phyloP scores from a whole-genome alignment of 1,139 yeast genomes.

The Saccharomyces pastorianus region DNA sequence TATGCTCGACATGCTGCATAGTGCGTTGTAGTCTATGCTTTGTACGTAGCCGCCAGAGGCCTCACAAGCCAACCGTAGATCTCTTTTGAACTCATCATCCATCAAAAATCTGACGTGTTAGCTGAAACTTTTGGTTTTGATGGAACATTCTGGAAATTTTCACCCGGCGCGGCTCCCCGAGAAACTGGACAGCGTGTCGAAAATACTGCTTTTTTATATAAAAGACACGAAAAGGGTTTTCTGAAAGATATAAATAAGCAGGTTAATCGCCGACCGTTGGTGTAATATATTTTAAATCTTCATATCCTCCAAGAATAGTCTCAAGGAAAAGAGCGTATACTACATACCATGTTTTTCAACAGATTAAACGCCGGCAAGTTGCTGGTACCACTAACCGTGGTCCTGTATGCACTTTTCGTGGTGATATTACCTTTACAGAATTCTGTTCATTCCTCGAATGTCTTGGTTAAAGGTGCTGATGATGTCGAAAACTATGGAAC shows the following conservation, averaged over 20 bases:
- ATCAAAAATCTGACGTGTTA: not conserved
- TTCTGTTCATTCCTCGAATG: slow-evolving; percentile 16
- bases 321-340: not conserved
- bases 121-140: not conserved
- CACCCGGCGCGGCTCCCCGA: slow-evolving; percentile 1
- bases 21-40: no score
- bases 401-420: slow-evolving; percentile 49
- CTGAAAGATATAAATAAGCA: not conserved
- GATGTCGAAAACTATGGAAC: slow-evolving; percentile 61
- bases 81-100: not conserved
- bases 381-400: slow-evolving; percentile 45
- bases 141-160: not conserved
- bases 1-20: slow-evolving; percentile 29
- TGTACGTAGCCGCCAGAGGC: not conserved
- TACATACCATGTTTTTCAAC: slow-evolving; percentile 13
- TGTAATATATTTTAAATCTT: no score
- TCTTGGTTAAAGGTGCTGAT: slow-evolving; percentile 30
- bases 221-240: not conserved
- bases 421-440: slow-evolving; percentile 52
- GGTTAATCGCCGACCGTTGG: no score
- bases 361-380: slow-evolving; percentile 35
- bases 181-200: slow-evolving; percentile 1
- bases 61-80: not conserved
- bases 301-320: not conserved
- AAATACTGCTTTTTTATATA: not conserved